phyloP scores from a whole-genome alignment of 768 basidiomycete species.

The Floccularia luteovirens region DNA sequence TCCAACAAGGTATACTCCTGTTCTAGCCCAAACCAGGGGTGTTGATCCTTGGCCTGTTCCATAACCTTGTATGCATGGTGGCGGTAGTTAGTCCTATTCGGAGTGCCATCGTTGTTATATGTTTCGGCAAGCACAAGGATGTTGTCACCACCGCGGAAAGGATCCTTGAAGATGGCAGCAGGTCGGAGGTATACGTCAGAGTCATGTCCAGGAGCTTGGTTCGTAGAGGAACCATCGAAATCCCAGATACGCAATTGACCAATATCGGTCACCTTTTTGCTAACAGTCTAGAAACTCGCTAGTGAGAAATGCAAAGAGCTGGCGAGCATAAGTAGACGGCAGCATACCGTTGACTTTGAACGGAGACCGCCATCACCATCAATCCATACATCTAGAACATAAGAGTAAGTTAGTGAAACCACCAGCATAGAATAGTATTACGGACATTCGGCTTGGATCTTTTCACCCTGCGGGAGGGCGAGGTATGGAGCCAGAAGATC shows the following conservation, averaged over 20 bases:
- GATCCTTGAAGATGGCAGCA: slow-evolving; percentile 95
- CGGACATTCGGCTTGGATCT: slow-evolving; percentile 89
- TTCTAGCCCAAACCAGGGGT: slow-evolving; percentile 97
- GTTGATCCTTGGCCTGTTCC: slow-evolving; percentile 75
- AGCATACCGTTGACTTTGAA: slow-evolving; percentile 91
- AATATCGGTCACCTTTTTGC: slow-evolving; percentile 81
- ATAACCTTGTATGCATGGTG: slow-evolving; percentile 92
- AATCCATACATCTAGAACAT: slow-evolving; percentile 85
- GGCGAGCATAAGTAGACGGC: slow-evolving; percentile 9
- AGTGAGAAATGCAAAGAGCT: slow-evolving; percentile 6
- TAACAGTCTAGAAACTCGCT: slow-evolving; percentile 57
- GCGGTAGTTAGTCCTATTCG: slow-evolving; percentile 94
- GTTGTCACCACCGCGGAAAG: slow-evolving; percentile 98
- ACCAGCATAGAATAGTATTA: slow-evolving; percentile 15
- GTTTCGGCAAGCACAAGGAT: slow-evolving; percentile 95
- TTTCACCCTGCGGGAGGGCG: slow-evolving; percentile 82
- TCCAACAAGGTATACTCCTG: slow-evolving; percentile 99
- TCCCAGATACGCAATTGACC: slow-evolving; percentile 95
- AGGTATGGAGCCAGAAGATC: slow-evolving; percentile 89
- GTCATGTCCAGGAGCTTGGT: slow-evolving; percentile 92
- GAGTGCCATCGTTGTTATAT: slow-evolving; percentile 98
- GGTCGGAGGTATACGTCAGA: slow-evolving; percentile 99
- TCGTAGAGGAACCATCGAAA: slow-evolving; percentile 97
- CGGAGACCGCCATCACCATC: slow-evolving; percentile 93
- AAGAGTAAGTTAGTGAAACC: slow-evolving; percentile 11